Conservation (phyloP, 371 early-diverging fungal genomes). For the Mucor sp. region DNA sequence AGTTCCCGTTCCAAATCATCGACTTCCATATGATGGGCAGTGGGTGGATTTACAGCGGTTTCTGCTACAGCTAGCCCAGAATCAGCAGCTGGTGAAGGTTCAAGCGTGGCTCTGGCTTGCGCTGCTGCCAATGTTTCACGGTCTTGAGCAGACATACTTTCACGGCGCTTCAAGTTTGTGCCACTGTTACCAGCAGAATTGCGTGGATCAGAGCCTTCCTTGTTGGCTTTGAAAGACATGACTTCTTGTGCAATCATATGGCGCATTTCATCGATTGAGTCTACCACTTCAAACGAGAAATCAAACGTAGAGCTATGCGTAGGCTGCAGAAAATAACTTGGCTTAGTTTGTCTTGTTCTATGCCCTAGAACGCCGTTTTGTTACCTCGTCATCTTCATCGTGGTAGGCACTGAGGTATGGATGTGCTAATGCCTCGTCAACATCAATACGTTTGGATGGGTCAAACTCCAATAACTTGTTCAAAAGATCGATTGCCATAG, state of each 20-base stretch:
- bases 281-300: conserved; percentile 90
- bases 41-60: conserved; percentile 27
- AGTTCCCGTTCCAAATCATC: conserved; percentile 63
- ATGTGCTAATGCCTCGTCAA: conserved; percentile 81
- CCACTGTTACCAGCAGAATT: conserved; percentile 25
- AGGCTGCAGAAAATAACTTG: conserved; percentile 39
- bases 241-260: conserved; percentile 92
- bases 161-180: conserved; percentile 46
- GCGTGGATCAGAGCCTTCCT: conserved; percentile 27
- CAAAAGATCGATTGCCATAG: conserved; percentile 80
- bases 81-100: conserved; percentile 14
- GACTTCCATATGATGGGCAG: conserved; percentile 53
- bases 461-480: conserved; percentile 81
- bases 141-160: conserved; percentile 54
- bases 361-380: not conserved
- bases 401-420: conserved; percentile 80
- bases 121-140: conserved; percentile 52
- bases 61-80: conserved; percentile 19
- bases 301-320: conserved; percentile 77
- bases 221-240: conserved; percentile 60
- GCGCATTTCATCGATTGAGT: conserved; percentile 87
- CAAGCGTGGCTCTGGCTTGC: conserved; percentile 27
- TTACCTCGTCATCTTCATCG: conserved; percentile 76
- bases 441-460: conserved; percentile 80
- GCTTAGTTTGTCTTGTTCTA: not conserved